Percentiles rank a stretch among this genome's conserved stretches.
Evolutionary conservation across 2,329 filamentous ascomycete genomes (phyloP).

Genomic region (Neocatenulostroma microsporum): DNA sequence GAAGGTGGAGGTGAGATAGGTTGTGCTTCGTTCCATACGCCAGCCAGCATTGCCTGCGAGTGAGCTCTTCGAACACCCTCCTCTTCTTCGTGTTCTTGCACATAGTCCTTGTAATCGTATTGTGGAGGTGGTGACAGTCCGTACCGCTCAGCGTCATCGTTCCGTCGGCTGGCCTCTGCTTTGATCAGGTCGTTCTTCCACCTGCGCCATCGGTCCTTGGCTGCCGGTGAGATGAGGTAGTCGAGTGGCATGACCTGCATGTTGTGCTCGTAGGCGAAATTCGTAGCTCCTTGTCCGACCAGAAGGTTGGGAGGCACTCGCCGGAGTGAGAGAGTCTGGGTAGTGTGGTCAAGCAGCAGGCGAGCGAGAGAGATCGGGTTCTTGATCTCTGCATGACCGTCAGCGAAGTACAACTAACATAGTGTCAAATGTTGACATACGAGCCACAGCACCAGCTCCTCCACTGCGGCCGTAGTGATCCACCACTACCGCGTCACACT

Average conservation of each 20-base stretch:
- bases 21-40: slow-evolving; percentile 30
- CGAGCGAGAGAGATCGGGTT: slow-evolving; percentile 89
- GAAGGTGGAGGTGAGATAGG: slow-evolving; percentile 28
- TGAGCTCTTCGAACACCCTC: slow-evolving; percentile 32
- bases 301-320: slow-evolving; percentile 90
- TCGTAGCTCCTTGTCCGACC: slow-evolving; percentile 73
- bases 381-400: slow-evolving; percentile 59
- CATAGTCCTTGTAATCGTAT: slow-evolving; percentile 10
- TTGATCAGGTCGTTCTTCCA: slow-evolving; percentile 67
- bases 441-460: slow-evolving; percentile 81
- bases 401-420: slow-evolving; percentile 7
- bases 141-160: slow-evolving; percentile 19
- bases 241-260: slow-evolving; percentile 68
- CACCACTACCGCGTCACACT: slow-evolving; percentile 90
- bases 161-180: slow-evolving; percentile 45
- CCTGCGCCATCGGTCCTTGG: slow-evolving; percentile 66
- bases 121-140: slow-evolving; percentile 17
- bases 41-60: slow-evolving; percentile 26
- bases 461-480: slow-evolving; percentile 88
- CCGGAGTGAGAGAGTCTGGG: slow-evolving; percentile 67
- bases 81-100: slow-evolving; percentile 7
- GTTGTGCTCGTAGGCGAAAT: slow-evolving; percentile 76
- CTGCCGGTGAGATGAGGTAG: slow-evolving; percentile 68
- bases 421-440: slow-evolving; percentile 50
- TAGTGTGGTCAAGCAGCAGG: slow-evolving; percentile 69